Evolutionary conservation across 306 rosid species (phyloP).

Genomic region (Acmispon strigosus): DNA sequence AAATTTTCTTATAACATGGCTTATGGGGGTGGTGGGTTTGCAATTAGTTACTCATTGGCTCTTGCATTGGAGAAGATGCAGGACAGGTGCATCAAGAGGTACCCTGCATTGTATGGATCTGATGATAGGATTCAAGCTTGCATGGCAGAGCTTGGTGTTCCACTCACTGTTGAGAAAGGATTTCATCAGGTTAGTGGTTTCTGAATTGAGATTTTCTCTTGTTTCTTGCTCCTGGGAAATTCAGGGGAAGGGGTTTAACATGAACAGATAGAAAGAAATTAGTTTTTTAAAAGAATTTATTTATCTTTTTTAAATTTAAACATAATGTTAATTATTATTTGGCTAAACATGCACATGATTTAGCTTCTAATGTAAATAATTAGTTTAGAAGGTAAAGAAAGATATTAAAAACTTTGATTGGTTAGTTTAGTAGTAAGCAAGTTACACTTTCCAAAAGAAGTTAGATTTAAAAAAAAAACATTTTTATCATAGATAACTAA

Average conservation of each 20-base stretch:
- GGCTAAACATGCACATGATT: no score
- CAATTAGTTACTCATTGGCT: conserved; percentile 57
- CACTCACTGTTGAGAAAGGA: conserved; percentile 56
- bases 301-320: no score
- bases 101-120: conserved; percentile 51
- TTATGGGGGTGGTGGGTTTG: conserved; percentile 70
- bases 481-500: no score
- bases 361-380: no score
- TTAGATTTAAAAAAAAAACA: no score
- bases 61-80: conserved; percentile 49
- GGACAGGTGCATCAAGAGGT: conserved; percentile 49
- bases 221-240: no score
- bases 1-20: conserved; percentile 63
- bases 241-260: background rate
- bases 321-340: no score
- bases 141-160: conserved; percentile 74
- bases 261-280: background rate
- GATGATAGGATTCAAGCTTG: conserved; percentile 77
- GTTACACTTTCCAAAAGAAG: no score
- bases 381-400: no score
- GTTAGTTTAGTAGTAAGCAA: no score
- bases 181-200: conserved; percentile 60
- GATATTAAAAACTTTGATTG: no score
- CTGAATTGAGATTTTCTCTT: background rate
- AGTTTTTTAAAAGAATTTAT: no score